A percentile compares a stretch with the other conserved stretches of the same genome.
phyloP scores from a whole-genome alignment of 768 basidiomycete genomes.

The Ephemerocybe angulata region DNA sequence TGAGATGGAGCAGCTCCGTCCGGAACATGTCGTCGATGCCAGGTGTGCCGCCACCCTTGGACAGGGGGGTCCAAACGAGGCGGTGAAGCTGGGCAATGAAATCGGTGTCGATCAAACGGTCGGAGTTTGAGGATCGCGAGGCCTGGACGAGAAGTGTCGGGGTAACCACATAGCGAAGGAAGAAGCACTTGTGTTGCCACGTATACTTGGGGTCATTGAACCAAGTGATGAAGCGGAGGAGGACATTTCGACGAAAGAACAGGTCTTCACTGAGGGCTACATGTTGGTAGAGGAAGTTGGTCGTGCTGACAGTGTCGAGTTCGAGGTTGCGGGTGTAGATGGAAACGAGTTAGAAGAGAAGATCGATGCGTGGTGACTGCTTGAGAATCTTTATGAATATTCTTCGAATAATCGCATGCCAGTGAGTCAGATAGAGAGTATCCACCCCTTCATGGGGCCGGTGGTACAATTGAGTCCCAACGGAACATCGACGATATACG shows the following conservation, averaged over 20 bases:
- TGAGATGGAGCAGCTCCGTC: constrained; percentile 87
- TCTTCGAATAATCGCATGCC: constrained; percentile 63
- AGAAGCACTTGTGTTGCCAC: constrained; percentile 74
- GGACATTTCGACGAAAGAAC: too few relatives aligned
- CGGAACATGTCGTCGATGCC: constrained; percentile 89
- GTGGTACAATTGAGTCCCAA: constrained; percentile 61
- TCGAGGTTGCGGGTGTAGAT: constrained; percentile 77
- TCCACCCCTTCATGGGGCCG: constrained; percentile 39
- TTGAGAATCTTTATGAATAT: constrained; percentile 75
- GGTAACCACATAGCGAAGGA: too few relatives aligned
- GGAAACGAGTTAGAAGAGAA: constrained; percentile 83
- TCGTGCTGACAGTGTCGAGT: constrained; percentile 74
- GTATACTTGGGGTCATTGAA: constrained; percentile 63
- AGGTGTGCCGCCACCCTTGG: too few relatives aligned
- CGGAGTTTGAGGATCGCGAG: too few relatives aligned
- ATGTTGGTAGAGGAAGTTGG: constrained; percentile 90
- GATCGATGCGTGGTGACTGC: constrained; percentile 73
- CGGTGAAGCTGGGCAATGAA: too few relatives aligned
- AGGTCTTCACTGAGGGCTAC: too few relatives aligned
- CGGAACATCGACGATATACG: constrained; percentile 68
- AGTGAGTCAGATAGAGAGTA: constrained; percentile 49
- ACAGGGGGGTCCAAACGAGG: too few relatives aligned
- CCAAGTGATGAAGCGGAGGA: too few relatives aligned
- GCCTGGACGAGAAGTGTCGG: too few relatives aligned
- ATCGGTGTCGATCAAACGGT: too few relatives aligned